A percentile compares a stretch with the other conserved stretches of the same genome.
Evolutionary conservation across 495 filamentous ascomycete species (phyloP).

Genomic region (Delitschia confertaspora): DNA sequence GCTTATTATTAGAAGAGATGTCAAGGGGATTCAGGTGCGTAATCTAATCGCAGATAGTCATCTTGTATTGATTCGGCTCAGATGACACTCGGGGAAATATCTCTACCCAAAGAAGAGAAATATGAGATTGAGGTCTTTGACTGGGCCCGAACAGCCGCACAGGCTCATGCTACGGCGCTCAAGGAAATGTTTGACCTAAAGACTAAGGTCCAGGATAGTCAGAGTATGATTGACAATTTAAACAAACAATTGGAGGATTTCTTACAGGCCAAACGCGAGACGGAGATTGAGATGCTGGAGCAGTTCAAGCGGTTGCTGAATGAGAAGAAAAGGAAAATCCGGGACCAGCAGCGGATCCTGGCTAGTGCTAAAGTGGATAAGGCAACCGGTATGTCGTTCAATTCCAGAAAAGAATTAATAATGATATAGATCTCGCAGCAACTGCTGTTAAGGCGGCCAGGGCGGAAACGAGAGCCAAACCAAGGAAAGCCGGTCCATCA

Average conservation of each 20-base stretch:
- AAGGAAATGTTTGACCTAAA: conserved; percentile 43
- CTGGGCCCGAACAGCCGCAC: conserved; percentile 54
- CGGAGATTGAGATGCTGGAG: conserved; percentile 61
- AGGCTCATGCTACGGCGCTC: conserved; percentile 36
- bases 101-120: conserved; percentile 51
- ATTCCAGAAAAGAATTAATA: neutral
- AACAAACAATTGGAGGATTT: conserved; percentile 34
- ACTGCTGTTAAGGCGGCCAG: conserved; percentile 9
- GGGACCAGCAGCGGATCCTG: conserved; percentile 67
- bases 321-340: conserved; percentile 84
- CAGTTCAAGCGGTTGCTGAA: conserved; percentile 69
- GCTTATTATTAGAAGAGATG: conserved; percentile 12
- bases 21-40: conserved; percentile 23
- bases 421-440: conserved; percentile 3
- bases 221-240: conserved; percentile 35
- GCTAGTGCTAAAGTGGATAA: conserved; percentile 51
- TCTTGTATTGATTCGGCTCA: too few relatives aligned
- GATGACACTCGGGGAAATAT: conserved; percentile 51
- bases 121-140: conserved; percentile 61
- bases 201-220: conserved; percentile 37
- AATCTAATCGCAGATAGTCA: too few relatives aligned
- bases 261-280: conserved; percentile 39
- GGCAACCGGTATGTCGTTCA: conserved; percentile 22
- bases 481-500: conserved; percentile 24
- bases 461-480: conserved; percentile 12